A percentile compares a stretch with the other conserved stretches of the same genome.
These are phyloP conservation scores for Didymella pinodella DNA, from an alignment of 2,329 filamentous ascomycete species.

Conservation along the genomic window DNA sequence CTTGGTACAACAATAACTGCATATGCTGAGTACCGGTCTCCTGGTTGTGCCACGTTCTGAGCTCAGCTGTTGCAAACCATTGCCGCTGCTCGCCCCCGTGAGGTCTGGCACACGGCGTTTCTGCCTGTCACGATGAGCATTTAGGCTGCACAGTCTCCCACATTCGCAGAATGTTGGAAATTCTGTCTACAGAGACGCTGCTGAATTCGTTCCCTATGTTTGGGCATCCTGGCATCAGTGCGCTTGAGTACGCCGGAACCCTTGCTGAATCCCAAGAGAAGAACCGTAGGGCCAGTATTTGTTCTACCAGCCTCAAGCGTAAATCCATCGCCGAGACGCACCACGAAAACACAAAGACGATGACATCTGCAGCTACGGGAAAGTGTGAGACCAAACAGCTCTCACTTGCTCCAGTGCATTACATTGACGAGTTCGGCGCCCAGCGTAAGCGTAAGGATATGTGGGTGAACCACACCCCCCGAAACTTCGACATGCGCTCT, in stretches of 20 bases:
- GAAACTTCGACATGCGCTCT: slow-evolving; percentile 37
- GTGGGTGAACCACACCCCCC: slow-evolving; percentile 49
- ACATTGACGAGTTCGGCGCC: slow-evolving; percentile 32
- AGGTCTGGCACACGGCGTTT: slow-evolving; percentile 19
- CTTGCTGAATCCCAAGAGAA: slow-evolving; percentile 27
- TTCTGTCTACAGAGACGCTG: slow-evolving; percentile 31
- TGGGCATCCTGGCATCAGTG: slow-evolving; percentile 45
- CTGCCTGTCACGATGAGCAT: slow-evolving; percentile 22
- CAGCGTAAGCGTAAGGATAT: slow-evolving; percentile 39
- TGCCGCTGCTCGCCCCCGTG: slow-evolving; percentile 19
- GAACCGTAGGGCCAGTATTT: slow-evolving; percentile 25
- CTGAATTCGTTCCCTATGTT: slow-evolving; percentile 44
- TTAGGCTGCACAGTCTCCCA: slow-evolving; percentile 25
- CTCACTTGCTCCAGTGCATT: slow-evolving; percentile 26
- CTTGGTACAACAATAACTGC: slow-evolving; percentile 31
- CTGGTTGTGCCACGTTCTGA: slow-evolving; percentile 35
- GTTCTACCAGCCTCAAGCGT: slow-evolving; percentile 31
- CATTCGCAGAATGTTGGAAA: slow-evolving; percentile 26
- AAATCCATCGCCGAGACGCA: slow-evolving; percentile 30
- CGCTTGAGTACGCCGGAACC: slow-evolving; percentile 42
- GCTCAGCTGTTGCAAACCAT: slow-evolving; percentile 23
- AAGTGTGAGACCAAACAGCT: slow-evolving; percentile 18
- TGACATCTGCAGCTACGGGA: slow-evolving; percentile 25
- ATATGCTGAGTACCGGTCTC: slow-evolving; percentile 32
- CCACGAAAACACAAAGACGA: slow-evolving; percentile 29